Base-by-base conservation (phyloP, 371 early-diverging fungal species). In the Batrachochytrium dendrobatidis region DNA sequence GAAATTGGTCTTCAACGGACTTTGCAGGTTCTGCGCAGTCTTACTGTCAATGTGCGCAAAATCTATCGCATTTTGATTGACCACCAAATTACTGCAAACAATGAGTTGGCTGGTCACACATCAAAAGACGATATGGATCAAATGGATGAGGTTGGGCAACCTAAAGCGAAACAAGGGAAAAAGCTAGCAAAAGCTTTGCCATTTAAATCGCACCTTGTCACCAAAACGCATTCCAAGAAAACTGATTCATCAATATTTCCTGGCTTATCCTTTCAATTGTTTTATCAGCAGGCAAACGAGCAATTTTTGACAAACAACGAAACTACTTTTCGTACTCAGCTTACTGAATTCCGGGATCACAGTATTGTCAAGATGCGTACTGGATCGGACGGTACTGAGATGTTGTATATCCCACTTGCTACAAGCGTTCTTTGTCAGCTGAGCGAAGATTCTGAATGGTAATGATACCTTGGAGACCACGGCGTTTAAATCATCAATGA, bases 281-380 rank as follows among this genome's bases (percentile, higher is more conserved):
- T 84, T 56, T 91, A 83, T 70, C 72, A 75, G 33, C 74, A 77
- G 50, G 90, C 92, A 57, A 77, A 85, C 28, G 92, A 94, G 55
- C 75, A 79, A 52, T 94, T 94, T 63, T 77, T 86, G 56, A 92
- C 89, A 33, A 84, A 83, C 29, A 91, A 79, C 60, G 89, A 89
- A 46, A 61, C 86, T 35, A 85, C 86, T 0, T 86, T 96, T 66
- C 85, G 86, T 55, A 83, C 92, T 2, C 87, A 89, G 64, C 67
- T 96, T 55, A 88, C 87, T 1, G 97, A 96, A 71, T 92, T 94
- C 66, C 80, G 82, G 43, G 95, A 95, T 71, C 97, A 96, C 70
- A 77, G 86, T 49, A 82, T 96, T 24, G 86, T 96, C 17, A 75
- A 75, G 22, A 76, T 84, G 4, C 79, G 74, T 34, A 82, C 84